A percentile compares a stretch with the other conserved stretches of the same genome.
phyloP scores from a whole-genome alignment of 257 asterid species.

The Forsythia viridissima region DNA sequence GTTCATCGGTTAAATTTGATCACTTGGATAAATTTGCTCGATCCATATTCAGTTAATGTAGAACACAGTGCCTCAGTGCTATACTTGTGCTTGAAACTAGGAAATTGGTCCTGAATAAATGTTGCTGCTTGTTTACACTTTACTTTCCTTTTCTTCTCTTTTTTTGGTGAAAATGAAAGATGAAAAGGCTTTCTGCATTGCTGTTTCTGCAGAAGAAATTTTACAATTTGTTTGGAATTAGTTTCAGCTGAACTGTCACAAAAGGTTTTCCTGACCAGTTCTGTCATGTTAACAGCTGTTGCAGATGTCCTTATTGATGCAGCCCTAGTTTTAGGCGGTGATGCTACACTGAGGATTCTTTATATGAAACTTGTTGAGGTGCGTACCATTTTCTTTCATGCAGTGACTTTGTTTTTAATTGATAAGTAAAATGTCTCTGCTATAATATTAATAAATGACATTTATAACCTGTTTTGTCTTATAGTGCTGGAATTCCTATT shows the following conservation, averaged over 20 bases:
- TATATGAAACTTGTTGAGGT: slow-evolving; percentile 94
- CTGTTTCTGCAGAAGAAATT: background rate
- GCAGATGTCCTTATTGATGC: slow-evolving; percentile 97
- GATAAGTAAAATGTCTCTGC: slow-evolving; percentile 7
- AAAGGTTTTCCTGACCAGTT: slow-evolving; percentile 28
- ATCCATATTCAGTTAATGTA: background rate
- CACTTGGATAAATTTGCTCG: background rate
- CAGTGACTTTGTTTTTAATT: slow-evolving; percentile 19
- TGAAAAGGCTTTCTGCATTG: background rate
- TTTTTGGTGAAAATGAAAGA: background rate
- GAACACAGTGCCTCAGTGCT: slow-evolving; percentile 6
- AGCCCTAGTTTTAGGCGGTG: slow-evolving; percentile 93
- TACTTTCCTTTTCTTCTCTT: background rate
- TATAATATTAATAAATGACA: slow-evolving; percentile 2
- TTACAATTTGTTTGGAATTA: slow-evolving; percentile 3
- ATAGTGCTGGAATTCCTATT: slow-evolving; percentile 18
- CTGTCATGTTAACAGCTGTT: slow-evolving; percentile 72
- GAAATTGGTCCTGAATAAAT: slow-evolving; percentile 10
- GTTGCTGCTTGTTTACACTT: background rate
- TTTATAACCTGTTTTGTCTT: slow-evolving; percentile 13
- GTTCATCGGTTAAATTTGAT: slow-evolving; percentile 2
- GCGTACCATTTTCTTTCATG: slow-evolving; percentile 28
- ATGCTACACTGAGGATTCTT: slow-evolving; percentile 78
- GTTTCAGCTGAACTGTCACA: background rate
- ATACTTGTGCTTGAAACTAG: background rate